These are phyloP conservation scores for Aspergillus luchuensis DNA, from an alignment of 2,329 filamentous ascomycete species.

Conservation along the genomic window DNA sequence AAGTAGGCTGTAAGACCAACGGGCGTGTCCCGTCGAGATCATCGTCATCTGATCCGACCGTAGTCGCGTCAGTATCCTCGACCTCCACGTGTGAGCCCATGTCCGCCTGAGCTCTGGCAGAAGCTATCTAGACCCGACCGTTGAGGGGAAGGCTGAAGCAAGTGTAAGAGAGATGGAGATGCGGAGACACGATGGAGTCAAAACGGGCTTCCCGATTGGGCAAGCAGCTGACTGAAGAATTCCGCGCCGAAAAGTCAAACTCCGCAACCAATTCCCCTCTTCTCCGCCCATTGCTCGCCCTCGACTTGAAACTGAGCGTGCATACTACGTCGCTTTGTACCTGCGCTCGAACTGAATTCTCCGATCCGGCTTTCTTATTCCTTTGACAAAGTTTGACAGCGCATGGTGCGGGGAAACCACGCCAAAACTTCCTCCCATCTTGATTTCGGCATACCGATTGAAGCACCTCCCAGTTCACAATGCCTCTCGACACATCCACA, in stretches of 20 bases:
- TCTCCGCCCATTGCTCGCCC: background rate
- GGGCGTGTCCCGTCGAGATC: conserved; percentile 47
- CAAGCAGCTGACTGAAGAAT: conserved; percentile 24
- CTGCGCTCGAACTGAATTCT: background rate
- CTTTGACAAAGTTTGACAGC: background rate
- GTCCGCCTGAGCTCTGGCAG: conserved; percentile 15
- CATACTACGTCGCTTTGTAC: background rate
- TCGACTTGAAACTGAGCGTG: background rate
- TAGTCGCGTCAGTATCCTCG: conserved; percentile 29
- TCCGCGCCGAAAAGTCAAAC: conserved; percentile 17
- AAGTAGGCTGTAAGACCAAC: conserved; percentile 13
- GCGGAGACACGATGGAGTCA: conserved; percentile 24
- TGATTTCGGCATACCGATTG: conserved; percentile 1
- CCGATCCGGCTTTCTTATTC: background rate
- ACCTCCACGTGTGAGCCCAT: conserved; percentile 32
- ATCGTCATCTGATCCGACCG: conserved; percentile 40
- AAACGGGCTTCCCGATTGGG: conserved; percentile 21
- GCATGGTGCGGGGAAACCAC: conserved; percentile 12
- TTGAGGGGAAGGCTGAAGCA: background rate
- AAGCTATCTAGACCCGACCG: background rate
- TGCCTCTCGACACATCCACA: conserved; percentile 93
- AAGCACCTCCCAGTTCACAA: conserved; percentile 43
- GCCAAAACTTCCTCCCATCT: background rate
- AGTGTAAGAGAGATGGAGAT: conserved; percentile 5
- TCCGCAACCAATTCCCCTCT: conserved; percentile 10